phyloP scores from a whole-genome alignment of 1,284 basidiomycete genomes.

The Mycosarcoma maydis region DNA sequence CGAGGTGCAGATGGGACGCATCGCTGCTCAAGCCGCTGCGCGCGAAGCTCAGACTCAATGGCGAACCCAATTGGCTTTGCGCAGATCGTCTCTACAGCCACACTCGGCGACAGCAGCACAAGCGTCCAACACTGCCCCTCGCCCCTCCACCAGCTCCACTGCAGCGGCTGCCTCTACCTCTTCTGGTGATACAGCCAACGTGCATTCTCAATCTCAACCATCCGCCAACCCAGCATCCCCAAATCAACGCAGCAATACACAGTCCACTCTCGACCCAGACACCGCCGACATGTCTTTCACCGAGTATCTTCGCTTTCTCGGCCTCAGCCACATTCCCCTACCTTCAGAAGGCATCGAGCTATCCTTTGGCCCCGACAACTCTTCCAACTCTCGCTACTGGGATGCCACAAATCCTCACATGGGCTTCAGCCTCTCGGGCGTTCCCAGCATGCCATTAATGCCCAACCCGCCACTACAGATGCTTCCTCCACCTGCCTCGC shows the following conservation, averaged over 20 bases:
- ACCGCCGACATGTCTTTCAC: conserved; percentile 23
- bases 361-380: conserved; percentile 28
- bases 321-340: conserved; percentile 49
- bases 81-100: conserved; percentile 14
- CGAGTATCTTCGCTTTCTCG: conserved; percentile 44
- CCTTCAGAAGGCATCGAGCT: conserved; percentile 46
- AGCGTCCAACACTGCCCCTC: background rate
- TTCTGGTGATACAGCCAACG: background rate
- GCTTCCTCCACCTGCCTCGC: conserved; percentile 55
- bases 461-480: conserved; percentile 56
- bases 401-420: conserved; percentile 37
- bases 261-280: background rate
- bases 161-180: background rate
- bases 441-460: conserved; percentile 60
- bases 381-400: conserved; percentile 23
- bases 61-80: conserved; percentile 46
- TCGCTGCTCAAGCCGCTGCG: conserved; percentile 49
- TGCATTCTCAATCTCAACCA: background rate
- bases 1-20: conserved; percentile 41
- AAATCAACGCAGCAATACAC: too few relatives aligned
- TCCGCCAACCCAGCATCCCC: too few relatives aligned
- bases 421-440: conserved; percentile 53
- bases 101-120: conserved; percentile 1
- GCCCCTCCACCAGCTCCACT: background rate
- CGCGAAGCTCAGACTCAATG: conserved; percentile 52